Base-by-base conservation (phyloP, 345 rosid genomes). In the Populus deltoides region DNA sequence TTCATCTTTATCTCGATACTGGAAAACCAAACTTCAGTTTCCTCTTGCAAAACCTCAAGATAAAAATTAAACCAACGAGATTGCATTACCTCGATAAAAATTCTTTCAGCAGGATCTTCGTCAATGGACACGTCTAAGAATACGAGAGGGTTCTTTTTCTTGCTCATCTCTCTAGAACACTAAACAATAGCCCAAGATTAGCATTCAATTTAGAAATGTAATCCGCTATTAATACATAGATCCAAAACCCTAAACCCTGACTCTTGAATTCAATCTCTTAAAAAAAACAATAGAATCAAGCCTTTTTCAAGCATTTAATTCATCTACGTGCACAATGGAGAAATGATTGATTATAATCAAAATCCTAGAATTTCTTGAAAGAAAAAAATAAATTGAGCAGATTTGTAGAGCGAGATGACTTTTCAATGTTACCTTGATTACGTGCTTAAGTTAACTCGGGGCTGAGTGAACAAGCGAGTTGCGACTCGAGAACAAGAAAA, bases 71-170 rank as follows among this genome's bases (percentile, higher is more conserved):
- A 66, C 24, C 41, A 25, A 31, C 10, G 35, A 15, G 53, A 77
- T 76, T 36, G 77, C 62, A 74, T 84, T 88, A 97, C 99, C 99
- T 97, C 97, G 7, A 97, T 85, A 76, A 85, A 85, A 82, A 97
- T 83, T 71, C 91, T 91, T 79, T 91, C 90, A 73, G 77, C 83
- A 24, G 91, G 88, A 87, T 80, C 95, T 70, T 90, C 91, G 76
- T 86, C 92, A 76, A 91, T 79, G 0, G 97, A 91, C 71, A 94
- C 81, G 81, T 97, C 98, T 18, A 97, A 82, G 81, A 89, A 94
- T 1, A 97, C 94, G 75, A 75, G 68, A 70, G 98, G 99, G 69
- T 92, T 94, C 87, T 82, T 91, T 77, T 86, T 92, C 88, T 89
- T 90, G 81, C 83, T 85, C 98, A 96, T 96, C 35, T 80, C 85